A percentile compares a stretch with the other conserved stretches of the same genome.
Evolutionary conservation across 1,139 yeast species (phyloP).

Genomic region (Eremothecium cymbalariae): DNA sequence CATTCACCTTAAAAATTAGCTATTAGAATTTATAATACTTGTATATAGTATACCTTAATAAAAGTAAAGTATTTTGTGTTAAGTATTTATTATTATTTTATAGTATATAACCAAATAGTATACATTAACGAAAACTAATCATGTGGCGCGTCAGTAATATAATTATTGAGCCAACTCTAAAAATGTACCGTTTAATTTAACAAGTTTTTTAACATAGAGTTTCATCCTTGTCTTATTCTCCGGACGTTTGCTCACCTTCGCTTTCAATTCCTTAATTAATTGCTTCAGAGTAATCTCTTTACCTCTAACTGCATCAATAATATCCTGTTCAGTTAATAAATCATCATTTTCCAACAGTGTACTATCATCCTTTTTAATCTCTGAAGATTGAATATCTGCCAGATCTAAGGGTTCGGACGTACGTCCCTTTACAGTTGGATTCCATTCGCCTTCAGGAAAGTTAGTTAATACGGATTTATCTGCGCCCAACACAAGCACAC

Average conservation of each 20-base stretch:
- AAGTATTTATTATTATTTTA: constrained; percentile 5
- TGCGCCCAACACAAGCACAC: constrained; percentile 61
- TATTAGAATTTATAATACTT: too few species aligned
- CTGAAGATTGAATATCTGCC: constrained; percentile 8
- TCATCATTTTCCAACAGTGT: constrained; percentile 10
- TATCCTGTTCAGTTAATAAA: constrained; percentile 60
- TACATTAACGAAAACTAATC: constrained; percentile 1
- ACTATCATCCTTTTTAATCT: constrained; percentile 20
- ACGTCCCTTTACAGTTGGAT: constrained; percentile 52
- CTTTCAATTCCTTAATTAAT: constrained; percentile 51
- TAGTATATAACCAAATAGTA: background rate
- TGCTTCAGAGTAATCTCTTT: constrained; percentile 62
- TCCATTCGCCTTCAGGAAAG: constrained; percentile 82
- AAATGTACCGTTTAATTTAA: constrained; percentile 58
- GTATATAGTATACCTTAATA: too few species aligned
- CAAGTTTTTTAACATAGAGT: constrained; percentile 57
- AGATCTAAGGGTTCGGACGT: constrained; percentile 24
- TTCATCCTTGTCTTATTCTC: constrained; percentile 65
- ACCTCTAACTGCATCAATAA: constrained; percentile 52
- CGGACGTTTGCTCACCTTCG: constrained; percentile 58
- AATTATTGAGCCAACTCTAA: constrained; percentile 47
- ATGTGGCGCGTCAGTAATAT: too few species aligned
- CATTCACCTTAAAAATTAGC: too few species aligned
- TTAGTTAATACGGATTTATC: constrained; percentile 51
- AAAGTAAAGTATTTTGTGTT: constrained; percentile 3